A percentile compares a stretch with the other conserved stretches of the same genome.
phyloP scores from a whole-genome alignment of 352 stramenopile species.

The Pythium monospermum region DNA sequence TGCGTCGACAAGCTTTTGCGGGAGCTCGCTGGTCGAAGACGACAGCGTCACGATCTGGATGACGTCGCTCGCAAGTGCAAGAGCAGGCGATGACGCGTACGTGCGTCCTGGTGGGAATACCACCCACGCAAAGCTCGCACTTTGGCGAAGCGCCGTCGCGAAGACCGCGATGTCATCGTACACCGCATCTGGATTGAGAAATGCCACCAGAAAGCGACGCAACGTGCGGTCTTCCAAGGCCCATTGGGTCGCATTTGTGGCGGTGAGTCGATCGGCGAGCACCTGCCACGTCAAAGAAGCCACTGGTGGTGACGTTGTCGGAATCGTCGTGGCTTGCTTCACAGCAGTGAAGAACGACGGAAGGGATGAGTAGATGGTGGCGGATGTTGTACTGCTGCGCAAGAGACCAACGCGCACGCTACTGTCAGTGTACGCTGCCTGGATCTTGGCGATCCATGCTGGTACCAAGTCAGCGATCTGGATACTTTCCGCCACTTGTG shows the following conservation, averaged over 20 bases:
- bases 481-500: no score
- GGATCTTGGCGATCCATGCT: slow-evolving; percentile 24
- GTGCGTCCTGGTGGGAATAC: slow-evolving; percentile 4
- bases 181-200: neutral
- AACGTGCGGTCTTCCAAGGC: neutral
- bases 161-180: neutral
- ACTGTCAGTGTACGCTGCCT: slow-evolving; percentile 22
- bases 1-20: neutral
- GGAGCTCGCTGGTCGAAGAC: slow-evolving; percentile 1
- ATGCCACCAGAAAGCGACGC: slow-evolving; percentile 6
- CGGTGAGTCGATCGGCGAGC: neutral
- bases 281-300: slow-evolving; percentile 2
- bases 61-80: slow-evolving; percentile 6
- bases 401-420: neutral
- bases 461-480: slow-evolving; percentile 4
- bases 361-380: neutral
- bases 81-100: neutral
- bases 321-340: no score
- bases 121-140: slow-evolving; percentile 2
- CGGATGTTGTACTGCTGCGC: neutral
- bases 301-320: no score
- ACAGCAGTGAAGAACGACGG: neutral
- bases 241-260: slow-evolving; percentile 12
- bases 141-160: slow-evolving; percentile 1
- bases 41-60: slow-evolving; percentile 4